Evolutionary conservation across 805 yeast genomes (phyloP).

Genomic region (Jamesozyma rosinii): DNA sequence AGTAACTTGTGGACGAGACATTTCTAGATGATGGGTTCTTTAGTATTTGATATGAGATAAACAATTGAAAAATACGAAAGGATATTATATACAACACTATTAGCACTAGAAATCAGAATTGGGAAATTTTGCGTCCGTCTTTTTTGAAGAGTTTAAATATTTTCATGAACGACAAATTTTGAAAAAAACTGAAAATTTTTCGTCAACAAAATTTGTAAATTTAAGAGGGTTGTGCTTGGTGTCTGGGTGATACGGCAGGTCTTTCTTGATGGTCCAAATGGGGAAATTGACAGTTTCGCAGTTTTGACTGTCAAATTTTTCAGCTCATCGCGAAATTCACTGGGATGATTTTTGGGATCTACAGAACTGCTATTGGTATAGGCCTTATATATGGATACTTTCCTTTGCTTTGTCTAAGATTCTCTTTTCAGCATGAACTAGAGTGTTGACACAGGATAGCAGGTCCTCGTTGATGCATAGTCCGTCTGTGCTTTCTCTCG

Average conservation of each 20-base stretch:
- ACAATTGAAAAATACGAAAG: too few relatives aligned
- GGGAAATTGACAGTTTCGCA: too few relatives aligned
- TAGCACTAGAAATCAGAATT: background rate
- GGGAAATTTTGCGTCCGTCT: background rate
- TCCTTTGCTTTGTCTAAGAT: background rate
- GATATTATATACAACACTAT: too few relatives aligned
- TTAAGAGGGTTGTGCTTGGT: background rate
- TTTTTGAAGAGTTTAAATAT: background rate
- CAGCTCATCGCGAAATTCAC: background rate
- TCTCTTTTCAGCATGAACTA: background rate
- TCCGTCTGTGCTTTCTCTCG: background rate
- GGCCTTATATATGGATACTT: background rate
- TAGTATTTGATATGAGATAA: background rate
- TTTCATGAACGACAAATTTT: background rate
- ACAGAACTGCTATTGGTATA: too few relatives aligned
- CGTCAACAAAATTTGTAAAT: too few relatives aligned
- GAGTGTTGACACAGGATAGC: background rate
- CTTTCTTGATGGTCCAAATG: too few relatives aligned
- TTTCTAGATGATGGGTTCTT: conserved; percentile 11
- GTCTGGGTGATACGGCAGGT: background rate
- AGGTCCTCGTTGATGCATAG: background rate
- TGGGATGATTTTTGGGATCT: too few relatives aligned
- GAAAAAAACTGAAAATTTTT: background rate
- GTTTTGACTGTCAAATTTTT: too few relatives aligned
- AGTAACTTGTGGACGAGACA: conserved; percentile 92